A percentile compares a stretch with the other conserved stretches of the same genome.
Conservation (phyloP, 192 early-diverging fungal species). For the Linnemannia exigua region DNA sequence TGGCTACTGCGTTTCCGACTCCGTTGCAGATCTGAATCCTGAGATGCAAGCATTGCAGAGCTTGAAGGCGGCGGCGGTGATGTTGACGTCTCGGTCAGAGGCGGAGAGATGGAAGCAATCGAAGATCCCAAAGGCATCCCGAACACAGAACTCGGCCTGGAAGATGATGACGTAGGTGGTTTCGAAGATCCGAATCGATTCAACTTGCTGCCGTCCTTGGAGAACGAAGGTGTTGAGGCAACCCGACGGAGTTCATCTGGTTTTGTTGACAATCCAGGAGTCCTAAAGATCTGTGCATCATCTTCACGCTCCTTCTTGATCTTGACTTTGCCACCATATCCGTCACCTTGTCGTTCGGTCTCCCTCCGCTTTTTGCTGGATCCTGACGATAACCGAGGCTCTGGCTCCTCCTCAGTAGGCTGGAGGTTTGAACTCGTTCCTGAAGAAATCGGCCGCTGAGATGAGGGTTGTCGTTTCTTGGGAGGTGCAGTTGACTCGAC, state of each 20-base stretch:
- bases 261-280: slow-evolving; percentile 7
- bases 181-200: slow-evolving; percentile 21
- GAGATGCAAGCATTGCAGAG: background rate
- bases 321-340: slow-evolving; percentile 49
- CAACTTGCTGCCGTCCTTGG: slow-evolving; percentile 26
- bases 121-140: slow-evolving; percentile 30
- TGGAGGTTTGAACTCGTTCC: slow-evolving; percentile 6
- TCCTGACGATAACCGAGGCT: slow-evolving; percentile 9
- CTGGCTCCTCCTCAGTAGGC: slow-evolving; percentile 14
- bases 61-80: slow-evolving; percentile 39
- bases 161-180: slow-evolving; percentile 9
- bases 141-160: slow-evolving; percentile 9
- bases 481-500: background rate
- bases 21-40: slow-evolving; percentile 15
- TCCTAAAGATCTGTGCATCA: slow-evolving; percentile 21
- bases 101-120: slow-evolving; percentile 48
- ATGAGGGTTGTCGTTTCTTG: slow-evolving; percentile 36
- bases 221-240: slow-evolving; percentile 31
- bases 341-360: slow-evolving; percentile 32
- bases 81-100: slow-evolving; percentile 44
- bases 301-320: slow-evolving; percentile 59
- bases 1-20: slow-evolving; percentile 51
- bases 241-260: slow-evolving; percentile 43
- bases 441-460: slow-evolving; percentile 14
- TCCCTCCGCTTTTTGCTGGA: slow-evolving; percentile 52